Base-by-base conservation (phyloP, 768 basidiomycete genomes). In the Kwoniella dejecticola region DNA sequence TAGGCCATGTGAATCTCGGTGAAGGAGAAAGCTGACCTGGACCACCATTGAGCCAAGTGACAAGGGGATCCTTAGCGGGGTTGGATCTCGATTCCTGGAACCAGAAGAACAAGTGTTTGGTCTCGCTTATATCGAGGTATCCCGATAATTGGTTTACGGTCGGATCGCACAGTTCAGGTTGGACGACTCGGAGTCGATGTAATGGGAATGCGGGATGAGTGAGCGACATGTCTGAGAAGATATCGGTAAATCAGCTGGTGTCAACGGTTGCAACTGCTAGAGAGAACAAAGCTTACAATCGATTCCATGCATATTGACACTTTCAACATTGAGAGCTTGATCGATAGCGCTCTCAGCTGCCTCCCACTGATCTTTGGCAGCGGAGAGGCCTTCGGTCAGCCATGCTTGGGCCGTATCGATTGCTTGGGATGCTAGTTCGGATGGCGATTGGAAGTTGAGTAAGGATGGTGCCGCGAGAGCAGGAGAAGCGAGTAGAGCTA, bases 91-190 rank as follows among this genome's bases (percentile, higher is more conserved):
- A 85, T 80, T 96, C 94, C 68, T 97, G 82, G 69, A 69, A 88
- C 90, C 90, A 92, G 82, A 90, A 91, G 84, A 92, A 93, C 23
- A 92, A 81, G 70, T 92, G 90, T 68, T 88, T 88, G 68, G 86
- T 85, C 8, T 89, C 84, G 0, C 85, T 84, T 57, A 90, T 84
- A 72, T 92, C 90, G 30, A 94, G 83, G 77, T 91, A 93, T 27
- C 90, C 90, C 31, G 88, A 88, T 64, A 88, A 85, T 72, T 89
- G 88, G 77, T 89, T 84, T 40, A 91, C 89, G n/a, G 83, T 79
- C 0, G 87, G 75, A 66, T 95, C 92, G 68, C 92, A 94, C 5
- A 94, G 79, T 30, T 83, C 82, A 10, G 91, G 88, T 66, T 74
- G 57, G 38, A 74, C 71, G 17, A 80, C 72, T 48, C 78, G 56